Evolutionary conservation across 768 basidiomycete species (phyloP), one percentile per base, ranked within the genome.

Genomic region (Boletus speciosus): DNA sequence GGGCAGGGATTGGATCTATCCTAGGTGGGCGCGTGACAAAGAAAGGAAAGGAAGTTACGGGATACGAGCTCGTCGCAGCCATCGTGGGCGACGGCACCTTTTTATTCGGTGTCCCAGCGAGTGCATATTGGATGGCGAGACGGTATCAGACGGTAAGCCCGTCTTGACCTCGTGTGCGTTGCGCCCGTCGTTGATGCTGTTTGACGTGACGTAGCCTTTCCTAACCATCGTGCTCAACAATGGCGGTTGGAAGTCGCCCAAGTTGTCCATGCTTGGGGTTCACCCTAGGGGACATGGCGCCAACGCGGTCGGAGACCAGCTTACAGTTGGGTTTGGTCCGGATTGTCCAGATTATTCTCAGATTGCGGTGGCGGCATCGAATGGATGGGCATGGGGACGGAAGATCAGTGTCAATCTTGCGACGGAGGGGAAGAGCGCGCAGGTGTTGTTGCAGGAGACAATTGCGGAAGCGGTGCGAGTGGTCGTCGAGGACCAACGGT

Each of bases 41-140:
- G 38, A 65, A 61, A 32, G 59, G 48, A 6, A 57, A 67, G 14
- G 43, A 49, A 11, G 55, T 57, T 4, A 65, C 68, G 8, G 68
- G 62, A 4, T 74, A 78, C 45, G 83, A 88, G n/a, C 65, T 89
- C 39, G 73, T 83, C 8, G 76, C 80, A 1, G 74, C 73, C 1
- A 71, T 90, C 25, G 82, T 88, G 3, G 88, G 88, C 0, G 88
- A 90, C 61, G 88, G 88, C 0, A 81, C 80, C 6, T 90, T 76
- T 59, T 61, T 88, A 63, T 89, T 88, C 60, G 77, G 82, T 0
- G 81, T 84, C 0, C 88, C 87, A 0, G 76, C 79, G 32, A 78
- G 84, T 1, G 80, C 79, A 1, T 89, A 79, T 67, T 89, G 88
- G 88, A 87, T 88, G 68, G 85, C 88, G 1, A 76, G 80, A 59